These are phyloP conservation scores for Lathyrus tuberosus DNA, from an alignment of 306 rosid genomes.

Conservation along the genomic window DNA sequence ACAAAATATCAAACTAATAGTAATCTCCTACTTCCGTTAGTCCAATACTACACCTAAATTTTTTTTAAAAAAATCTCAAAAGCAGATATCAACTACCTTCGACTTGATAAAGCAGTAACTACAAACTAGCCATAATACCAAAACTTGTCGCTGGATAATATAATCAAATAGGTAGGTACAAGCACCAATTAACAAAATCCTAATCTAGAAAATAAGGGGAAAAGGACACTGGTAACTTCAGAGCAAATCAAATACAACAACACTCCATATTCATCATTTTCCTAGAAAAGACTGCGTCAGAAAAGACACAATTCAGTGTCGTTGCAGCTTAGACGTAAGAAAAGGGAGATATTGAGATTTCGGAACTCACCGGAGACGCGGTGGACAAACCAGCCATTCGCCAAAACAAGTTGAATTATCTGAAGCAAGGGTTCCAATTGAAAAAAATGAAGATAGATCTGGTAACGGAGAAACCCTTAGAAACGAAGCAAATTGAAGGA, in stretches of 20 bases:
- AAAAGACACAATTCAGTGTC: constrained; percentile 29
- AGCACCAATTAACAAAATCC: constrained; percentile 28
- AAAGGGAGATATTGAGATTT: not conserved
- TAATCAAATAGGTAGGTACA: constrained; percentile 14
- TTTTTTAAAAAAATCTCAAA: not conserved
- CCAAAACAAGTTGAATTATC: constrained; percentile 86
- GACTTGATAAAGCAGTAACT: constrained; percentile 16
- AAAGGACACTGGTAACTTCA: constrained; percentile 4
- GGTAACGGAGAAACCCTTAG: constrained; percentile 76
- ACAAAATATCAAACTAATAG: constrained; percentile 29
- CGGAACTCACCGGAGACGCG: constrained; percentile 89
- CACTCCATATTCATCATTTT: constrained; percentile 38
- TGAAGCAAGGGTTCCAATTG: not conserved
- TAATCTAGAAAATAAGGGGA: not conserved
- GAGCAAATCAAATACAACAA: constrained; percentile 24
- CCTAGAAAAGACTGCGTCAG: constrained; percentile 5
- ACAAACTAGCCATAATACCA: constrained; percentile 15
- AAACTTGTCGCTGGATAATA: not conserved
- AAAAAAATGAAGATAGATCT: constrained; percentile 63
- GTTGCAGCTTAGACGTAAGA: not conserved
- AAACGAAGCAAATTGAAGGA: constrained; percentile 44
- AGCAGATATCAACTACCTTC: not conserved
- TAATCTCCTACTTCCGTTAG: not conserved
- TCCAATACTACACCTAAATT: constrained; percentile 4
- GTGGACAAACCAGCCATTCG: constrained; percentile 98